Conservation (phyloP, 1,139 yeast genomes). For the Kodamaea plutei region DNA sequence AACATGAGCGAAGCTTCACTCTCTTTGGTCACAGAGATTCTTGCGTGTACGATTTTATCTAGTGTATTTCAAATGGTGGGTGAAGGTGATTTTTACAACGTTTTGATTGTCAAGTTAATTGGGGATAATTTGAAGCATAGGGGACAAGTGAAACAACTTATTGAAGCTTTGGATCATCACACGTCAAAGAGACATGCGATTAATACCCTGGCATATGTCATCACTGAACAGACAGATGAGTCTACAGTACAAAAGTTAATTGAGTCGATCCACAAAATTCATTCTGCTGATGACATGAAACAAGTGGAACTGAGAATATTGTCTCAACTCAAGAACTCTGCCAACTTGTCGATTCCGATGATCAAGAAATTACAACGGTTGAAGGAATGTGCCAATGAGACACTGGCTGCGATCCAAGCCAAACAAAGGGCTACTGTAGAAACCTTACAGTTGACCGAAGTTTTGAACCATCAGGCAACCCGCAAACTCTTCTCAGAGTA, state of each 20-base stretch:
- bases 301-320: constrained; percentile 18
- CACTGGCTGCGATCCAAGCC: constrained; percentile 4
- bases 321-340: constrained; percentile 15
- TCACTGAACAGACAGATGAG: constrained; percentile 26
- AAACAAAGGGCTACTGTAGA: constrained; percentile 8
- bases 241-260: constrained; percentile 34
- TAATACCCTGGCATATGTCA: constrained; percentile 6
- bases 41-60: constrained; percentile 47
- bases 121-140: constrained; percentile 70
- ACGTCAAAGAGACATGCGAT: constrained; percentile 23
- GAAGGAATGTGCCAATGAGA: constrained; percentile 11
- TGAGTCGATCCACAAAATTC: constrained; percentile 11
- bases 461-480: constrained; percentile 40
- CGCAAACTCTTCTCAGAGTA: constrained; percentile 52
- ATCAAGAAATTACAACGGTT: constrained; percentile 13
- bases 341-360: constrained; percentile 1
- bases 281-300: constrained; percentile 20
- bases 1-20: constrained; percentile 44
- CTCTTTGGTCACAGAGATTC: constrained; percentile 57
- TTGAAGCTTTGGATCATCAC: constrained; percentile 69
- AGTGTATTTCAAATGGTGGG: constrained; percentile 53
- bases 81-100: constrained; percentile 78
- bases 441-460: constrained; percentile 12
- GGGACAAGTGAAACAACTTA: constrained; percentile 66
- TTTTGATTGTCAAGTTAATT: constrained; percentile 53